Evolutionary conservation across 2,329 filamentous ascomycete species (phyloP).

Genomic region (Beauveria pseudobassiana): DNA sequence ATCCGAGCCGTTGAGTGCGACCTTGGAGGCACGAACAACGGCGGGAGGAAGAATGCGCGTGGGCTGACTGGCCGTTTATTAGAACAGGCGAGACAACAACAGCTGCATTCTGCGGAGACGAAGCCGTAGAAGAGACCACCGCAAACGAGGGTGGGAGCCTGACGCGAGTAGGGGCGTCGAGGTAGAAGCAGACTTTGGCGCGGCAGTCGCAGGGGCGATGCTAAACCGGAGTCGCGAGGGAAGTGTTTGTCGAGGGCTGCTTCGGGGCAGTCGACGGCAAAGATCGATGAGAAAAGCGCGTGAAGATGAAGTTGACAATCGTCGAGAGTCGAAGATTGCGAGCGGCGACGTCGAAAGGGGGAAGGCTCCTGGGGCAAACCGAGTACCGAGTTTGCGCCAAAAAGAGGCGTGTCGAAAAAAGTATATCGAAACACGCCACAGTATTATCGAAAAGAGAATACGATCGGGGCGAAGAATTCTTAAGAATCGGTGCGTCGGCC

Average conservation of each 20-base stretch:
- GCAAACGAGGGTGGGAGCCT: background rate
- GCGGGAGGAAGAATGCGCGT: constrained; percentile 44
- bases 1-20: constrained; percentile 62
- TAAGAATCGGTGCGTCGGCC: background rate
- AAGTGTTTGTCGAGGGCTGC: background rate
- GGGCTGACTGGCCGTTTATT: constrained; percentile 8
- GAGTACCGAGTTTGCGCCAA: constrained; percentile 4
- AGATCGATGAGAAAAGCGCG: background rate
- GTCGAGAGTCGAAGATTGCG: background rate
- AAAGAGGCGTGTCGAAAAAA: constrained; percentile 1
- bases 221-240: background rate
- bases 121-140: constrained; percentile 7
- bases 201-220: background rate
- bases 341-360: background rate
- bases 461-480: background rate
- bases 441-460: constrained; percentile 3
- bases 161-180: constrained; percentile 1
- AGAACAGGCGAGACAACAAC: constrained; percentile 7
- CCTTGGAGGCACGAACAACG: constrained; percentile 55
- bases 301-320: background rate
- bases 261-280: background rate
- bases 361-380: constrained; percentile 5
- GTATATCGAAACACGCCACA: constrained; percentile 4
- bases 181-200: background rate
- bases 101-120: constrained; percentile 9